phyloP scores from a whole-genome alignment of 768 basidiomycete genomes.

The Sporobolomyces roseus region DNA sequence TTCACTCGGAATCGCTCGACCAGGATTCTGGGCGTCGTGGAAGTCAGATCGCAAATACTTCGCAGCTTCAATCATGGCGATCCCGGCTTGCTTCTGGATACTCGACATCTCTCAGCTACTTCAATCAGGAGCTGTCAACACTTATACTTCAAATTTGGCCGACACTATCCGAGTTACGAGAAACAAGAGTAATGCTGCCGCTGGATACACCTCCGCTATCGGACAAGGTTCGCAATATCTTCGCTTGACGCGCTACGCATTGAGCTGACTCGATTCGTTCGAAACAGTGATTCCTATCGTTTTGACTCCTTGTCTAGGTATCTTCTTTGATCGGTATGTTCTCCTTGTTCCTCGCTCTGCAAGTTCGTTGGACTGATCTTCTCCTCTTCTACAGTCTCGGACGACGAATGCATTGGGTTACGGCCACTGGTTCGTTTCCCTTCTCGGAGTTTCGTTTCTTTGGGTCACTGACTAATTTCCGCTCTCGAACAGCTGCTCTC shows the following conservation, averaged over 20 bases:
- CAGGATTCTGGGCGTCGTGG: background rate
- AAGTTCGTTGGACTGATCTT: background rate
- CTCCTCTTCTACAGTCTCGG: background rate
- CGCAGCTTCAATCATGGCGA: background rate
- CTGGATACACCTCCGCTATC: conserved; percentile 22
- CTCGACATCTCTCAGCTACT: conserved; percentile 22
- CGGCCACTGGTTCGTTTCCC: too few relatives aligned
- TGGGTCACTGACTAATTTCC: too few relatives aligned
- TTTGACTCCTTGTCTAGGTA: conserved; percentile 15
- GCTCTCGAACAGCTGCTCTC: too few relatives aligned
- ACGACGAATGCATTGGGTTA: conserved; percentile 21
- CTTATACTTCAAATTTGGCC: conserved; percentile 22
- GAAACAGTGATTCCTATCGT: conserved; percentile 31
- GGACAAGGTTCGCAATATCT: too few relatives aligned
- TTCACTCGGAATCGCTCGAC: background rate
- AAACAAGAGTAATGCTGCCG: background rate
- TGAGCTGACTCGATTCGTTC: background rate
- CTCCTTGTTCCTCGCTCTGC: too few relatives aligned
- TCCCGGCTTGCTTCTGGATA: conserved; percentile 36
- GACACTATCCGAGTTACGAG: conserved; percentile 16
- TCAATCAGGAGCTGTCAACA: conserved; percentile 11
- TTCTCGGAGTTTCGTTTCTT: too few relatives aligned
- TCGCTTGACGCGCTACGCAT: too few relatives aligned
- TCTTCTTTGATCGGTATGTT: conserved; percentile 18
- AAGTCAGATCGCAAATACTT: conserved; percentile 7